Base-by-base conservation (phyloP, 2,329 filamentous ascomycete genomes). In the Pseudogymnoascus sp. region DNA sequence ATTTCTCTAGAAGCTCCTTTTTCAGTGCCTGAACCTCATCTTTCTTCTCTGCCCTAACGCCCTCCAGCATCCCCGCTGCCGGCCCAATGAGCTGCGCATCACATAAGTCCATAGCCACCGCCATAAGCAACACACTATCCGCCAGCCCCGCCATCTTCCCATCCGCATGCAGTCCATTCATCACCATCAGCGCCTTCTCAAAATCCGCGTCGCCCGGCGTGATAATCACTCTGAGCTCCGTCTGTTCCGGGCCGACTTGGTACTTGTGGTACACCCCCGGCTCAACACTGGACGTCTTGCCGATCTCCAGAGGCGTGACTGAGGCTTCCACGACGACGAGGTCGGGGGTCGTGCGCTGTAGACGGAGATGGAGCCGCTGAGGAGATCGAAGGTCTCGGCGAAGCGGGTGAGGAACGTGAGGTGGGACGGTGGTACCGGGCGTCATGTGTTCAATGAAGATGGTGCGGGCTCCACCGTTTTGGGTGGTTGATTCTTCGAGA, bases 371-470 rank as follows among this genome's bases (percentile, higher is more conserved):
- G 65, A 63, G 28, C 65, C 65, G 37, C 61, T 64, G 33, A 65
- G 41, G 12, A 66, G 64, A 25, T 66, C 63, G 14, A 67, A 66
- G 1, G 65, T 67, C 63, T 67, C 65, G 2, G 64, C 31, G 61
- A 66, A 67, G 58, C 58, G 58, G 60, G 60, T 63, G 63, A 66
- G 65, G 28, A 40, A 66, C n/a, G 52, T 67, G 65, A 25, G 63
- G 65, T 12, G 64, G 65, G 31, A 67, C 64, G 12, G 65, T 63
- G 8, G 65, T 67, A 12, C 65, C 65, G 0, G 65, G 65, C 5
- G 65, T 66, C 64, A 65, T 67, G 35, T 62, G 21, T 41, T 67
- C 64, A 41, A 67, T 60, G 43, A 66, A 65, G 16, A 67, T 61
- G 33, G 65, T 67, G 40, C 65, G 64, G 9, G 61, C 52, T 31